Percentiles rank a stretch among this genome's conserved stretches.
phyloP scores from a whole-genome alignment of 768 basidiomycete genomes.

The Strobilomyces echinocephalus region DNA sequence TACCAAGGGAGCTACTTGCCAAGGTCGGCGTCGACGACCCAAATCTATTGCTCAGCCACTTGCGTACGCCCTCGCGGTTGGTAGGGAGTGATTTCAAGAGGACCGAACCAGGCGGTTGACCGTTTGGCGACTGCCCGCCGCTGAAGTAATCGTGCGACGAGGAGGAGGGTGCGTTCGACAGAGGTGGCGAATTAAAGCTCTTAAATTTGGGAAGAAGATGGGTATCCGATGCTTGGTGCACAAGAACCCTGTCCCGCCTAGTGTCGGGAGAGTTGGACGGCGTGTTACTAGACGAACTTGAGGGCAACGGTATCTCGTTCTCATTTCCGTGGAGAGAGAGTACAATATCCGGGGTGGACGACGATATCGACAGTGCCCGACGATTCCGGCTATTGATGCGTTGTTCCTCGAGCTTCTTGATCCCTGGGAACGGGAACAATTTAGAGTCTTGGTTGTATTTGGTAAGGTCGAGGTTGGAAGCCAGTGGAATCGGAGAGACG shows the following conservation, averaged over 20 bases:
- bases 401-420: slow-evolving; percentile 73
- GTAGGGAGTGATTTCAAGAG: slow-evolving; percentile 53
- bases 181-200: slow-evolving; percentile 35
- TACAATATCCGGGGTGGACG: slow-evolving; percentile 47
- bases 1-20: slow-evolving; percentile 32
- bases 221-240: slow-evolving; percentile 67
- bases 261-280: slow-evolving; percentile 47
- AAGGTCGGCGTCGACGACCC: slow-evolving; percentile 40
- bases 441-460: slow-evolving; percentile 70
- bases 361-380: slow-evolving; percentile 45
- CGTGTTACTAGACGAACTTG: slow-evolving; percentile 48
- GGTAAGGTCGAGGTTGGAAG: slow-evolving; percentile 62
- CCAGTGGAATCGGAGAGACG: slow-evolving; percentile 74
- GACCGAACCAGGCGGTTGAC: slow-evolving; percentile 34
- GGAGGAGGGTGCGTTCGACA: slow-evolving; percentile 41
- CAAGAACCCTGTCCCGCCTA: slow-evolving; percentile 56
- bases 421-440: slow-evolving; percentile 86
- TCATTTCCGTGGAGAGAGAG: slow-evolving; percentile 44
- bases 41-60: slow-evolving; percentile 67
- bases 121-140: slow-evolving; percentile 22
- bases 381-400: slow-evolving; percentile 49
- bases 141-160: slow-evolving; percentile 51
- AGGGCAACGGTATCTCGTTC: slow-evolving; percentile 38
- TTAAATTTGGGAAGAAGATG: slow-evolving; percentile 55
- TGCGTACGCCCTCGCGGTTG: slow-evolving; percentile 73